Percentiles rank a stretch among this genome's conserved stretches.
These are phyloP conservation scores for Kockovaella imperatae DNA, from an alignment of 768 basidiomycete genomes.

Conservation along the genomic window DNA sequence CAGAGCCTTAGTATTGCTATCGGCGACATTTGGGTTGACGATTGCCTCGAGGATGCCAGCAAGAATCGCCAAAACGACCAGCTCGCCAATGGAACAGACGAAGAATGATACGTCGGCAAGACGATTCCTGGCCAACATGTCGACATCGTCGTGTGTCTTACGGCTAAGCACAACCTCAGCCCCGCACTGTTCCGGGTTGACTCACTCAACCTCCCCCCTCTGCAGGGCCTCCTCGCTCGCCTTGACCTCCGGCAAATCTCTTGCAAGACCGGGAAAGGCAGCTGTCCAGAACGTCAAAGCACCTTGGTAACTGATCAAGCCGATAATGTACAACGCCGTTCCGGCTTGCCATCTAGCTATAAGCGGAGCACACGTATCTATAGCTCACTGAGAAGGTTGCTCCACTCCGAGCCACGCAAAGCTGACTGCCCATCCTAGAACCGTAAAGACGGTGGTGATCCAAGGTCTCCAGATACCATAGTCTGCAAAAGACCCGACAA, in stretches of 20 bases:
- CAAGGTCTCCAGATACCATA: constrained; percentile 76
- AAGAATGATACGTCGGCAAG: constrained; percentile 70
- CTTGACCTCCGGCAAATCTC: constrained; percentile 63
- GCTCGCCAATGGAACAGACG: constrained; percentile 61
- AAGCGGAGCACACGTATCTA: constrained; percentile 41
- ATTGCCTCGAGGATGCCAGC: constrained; percentile 66
- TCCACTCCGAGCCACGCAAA: constrained; percentile 69
- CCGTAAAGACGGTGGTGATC: constrained; percentile 66
- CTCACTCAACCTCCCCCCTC: constrained; percentile 28
- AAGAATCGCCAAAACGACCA: constrained; percentile 63
- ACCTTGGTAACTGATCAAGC: constrained; percentile 69
- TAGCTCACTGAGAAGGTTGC: constrained; percentile 23
- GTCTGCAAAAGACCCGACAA: constrained; percentile 71
- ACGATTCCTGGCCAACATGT: constrained; percentile 62
- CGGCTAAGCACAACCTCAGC: constrained; percentile 10
- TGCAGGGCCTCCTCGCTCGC: constrained; percentile 37
- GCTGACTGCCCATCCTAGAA: constrained; percentile 59
- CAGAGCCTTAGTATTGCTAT: constrained; percentile 68
- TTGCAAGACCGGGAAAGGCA: constrained; percentile 67
- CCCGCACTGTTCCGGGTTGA: background rate
- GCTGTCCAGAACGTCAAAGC: constrained; percentile 75
- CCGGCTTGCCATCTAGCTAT: constrained; percentile 46
- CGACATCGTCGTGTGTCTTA: constrained; percentile 44
- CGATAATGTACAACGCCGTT: constrained; percentile 23
- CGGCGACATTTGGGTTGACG: constrained; percentile 53